phyloP scores from a whole-genome alignment of 768 basidiomycete species.

The Russula virescens region DNA sequence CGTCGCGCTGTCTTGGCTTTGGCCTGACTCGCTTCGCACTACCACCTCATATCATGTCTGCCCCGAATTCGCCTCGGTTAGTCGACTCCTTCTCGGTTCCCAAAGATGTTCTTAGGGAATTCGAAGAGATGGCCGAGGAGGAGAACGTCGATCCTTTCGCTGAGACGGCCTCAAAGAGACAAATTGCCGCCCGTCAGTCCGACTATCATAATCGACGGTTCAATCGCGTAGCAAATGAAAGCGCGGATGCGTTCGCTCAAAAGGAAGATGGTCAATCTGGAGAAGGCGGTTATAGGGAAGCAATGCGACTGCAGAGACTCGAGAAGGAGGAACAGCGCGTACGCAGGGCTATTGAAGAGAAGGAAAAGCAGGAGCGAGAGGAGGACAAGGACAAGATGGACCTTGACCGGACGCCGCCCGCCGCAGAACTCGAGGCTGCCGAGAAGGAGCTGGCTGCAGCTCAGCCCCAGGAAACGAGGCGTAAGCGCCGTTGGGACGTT shows the following conservation, averaged over 20 bases:
- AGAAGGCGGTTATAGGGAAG: slow-evolving; percentile 92
- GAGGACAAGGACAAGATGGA: slow-evolving; percentile 75
- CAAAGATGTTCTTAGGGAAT: slow-evolving; percentile 91
- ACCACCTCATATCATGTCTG: slow-evolving; percentile 27
- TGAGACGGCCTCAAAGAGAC: slow-evolving; percentile 87
- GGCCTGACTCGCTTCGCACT: neutral
- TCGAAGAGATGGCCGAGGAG: slow-evolving; percentile 88
- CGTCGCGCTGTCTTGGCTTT: neutral
- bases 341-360: slow-evolving; percentile 78
- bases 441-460: slow-evolving; percentile 58
- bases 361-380: slow-evolving; percentile 72
- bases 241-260: slow-evolving; percentile 71
- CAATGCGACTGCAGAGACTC: slow-evolving; percentile 84
- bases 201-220: slow-evolving; percentile 95
- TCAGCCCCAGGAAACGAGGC: slow-evolving; percentile 44
- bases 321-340: slow-evolving; percentile 93
- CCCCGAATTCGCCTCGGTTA: slow-evolving; percentile 44
- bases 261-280: slow-evolving; percentile 59
- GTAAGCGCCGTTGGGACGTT: slow-evolving; percentile 81
- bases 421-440: slow-evolving; percentile 69
- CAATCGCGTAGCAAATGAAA: slow-evolving; percentile 73
- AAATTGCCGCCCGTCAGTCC: slow-evolving; percentile 88
- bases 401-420: slow-evolving; percentile 87
- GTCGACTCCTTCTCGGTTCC: slow-evolving; percentile 91
- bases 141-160: slow-evolving; percentile 89